Evolutionary conservation across 2,329 filamentous ascomycete species (phyloP), one percentile per base, ranked within the genome.

Genomic region (Geosmithia flava): DNA sequence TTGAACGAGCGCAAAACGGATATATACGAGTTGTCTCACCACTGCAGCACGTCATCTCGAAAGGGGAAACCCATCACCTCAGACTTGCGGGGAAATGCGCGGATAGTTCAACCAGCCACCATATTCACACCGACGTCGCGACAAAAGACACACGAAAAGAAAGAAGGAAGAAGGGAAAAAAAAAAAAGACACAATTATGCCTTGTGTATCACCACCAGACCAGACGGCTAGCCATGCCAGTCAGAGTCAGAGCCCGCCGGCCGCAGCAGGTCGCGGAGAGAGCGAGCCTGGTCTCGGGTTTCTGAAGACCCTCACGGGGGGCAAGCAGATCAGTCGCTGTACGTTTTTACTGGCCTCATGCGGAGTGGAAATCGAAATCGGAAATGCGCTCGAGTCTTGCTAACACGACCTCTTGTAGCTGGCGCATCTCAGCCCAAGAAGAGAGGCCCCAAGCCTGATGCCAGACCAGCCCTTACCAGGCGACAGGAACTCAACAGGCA

Each of bases 401-500:
- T 41, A 15, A 47, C 20, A 20, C 27, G 17, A 37, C 20, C 40
- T 41, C 15, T 23, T 17, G 11, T 17, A 47, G 46, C 58, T 84
- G 90, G 95, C 71, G 90, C 88, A 44, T 84, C 93, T 59, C 75
- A 85, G 8, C 81, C 87, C 2, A 98, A 97, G 68, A 81, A 87
- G 55, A 81, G 93, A 64, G 93, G 93, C 1, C 93, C 93, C 0
- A 97, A 97, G 63, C 93, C 93, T 19, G 93, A 97, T 64, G 94
- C 86, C 70, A 96, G 95, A 62, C 93, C 93, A 17, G 91, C 93
- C 43, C 69, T 95, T 58, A 97, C 91, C 19, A 78, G 91, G 52
- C 80, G 91, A 53, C 93, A 97, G 62, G 91, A 97, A 65, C 71
- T 97, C 52, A 97, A 97, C 62, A 80, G 93, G 53, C 91, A 97